Conservation (phyloP, 1,139 yeast genomes). For the Pichia sp. region DNA sequence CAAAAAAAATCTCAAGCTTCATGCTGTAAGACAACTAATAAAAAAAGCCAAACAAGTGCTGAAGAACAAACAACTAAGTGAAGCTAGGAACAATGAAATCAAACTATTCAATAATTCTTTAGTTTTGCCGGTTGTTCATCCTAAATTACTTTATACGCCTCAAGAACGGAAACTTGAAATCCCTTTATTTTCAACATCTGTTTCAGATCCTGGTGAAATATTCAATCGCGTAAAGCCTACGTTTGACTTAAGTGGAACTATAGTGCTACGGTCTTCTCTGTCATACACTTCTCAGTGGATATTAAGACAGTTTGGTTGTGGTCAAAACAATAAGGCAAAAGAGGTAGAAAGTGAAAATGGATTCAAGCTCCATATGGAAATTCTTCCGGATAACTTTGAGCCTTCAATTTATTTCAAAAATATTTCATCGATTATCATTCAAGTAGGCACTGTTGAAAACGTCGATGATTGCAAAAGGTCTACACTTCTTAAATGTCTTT, state of each 20-base stretch:
- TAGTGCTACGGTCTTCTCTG: slow-evolving; percentile 11
- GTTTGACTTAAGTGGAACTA: slow-evolving; percentile 1
- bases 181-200: not conserved
- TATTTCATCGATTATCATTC: slow-evolving; percentile 42
- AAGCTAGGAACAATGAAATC: slow-evolving; percentile 44
- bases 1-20: slow-evolving; percentile 24
- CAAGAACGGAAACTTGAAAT: not conserved
- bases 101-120: slow-evolving; percentile 27
- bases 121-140: slow-evolving; percentile 23
- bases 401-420: slow-evolving; percentile 38
- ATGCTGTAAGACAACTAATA: slow-evolving; percentile 30
- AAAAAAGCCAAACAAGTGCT: slow-evolving; percentile 31
- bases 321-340: no score
- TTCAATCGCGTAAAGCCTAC: slow-evolving; percentile 6
- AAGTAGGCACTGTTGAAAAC: slow-evolving; percentile 39
- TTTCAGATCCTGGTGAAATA: not conserved
- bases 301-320: slow-evolving; percentile 5
- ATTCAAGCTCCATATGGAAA: slow-evolving; percentile 28
- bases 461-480: slow-evolving; percentile 31
- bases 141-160: not conserved
- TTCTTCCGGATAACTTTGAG: slow-evolving; percentile 40
- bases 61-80: slow-evolving; percentile 31
- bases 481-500: slow-evolving; percentile 23
- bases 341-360: not conserved
- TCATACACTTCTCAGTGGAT: slow-evolving; percentile 14